Percentiles rank a stretch among this genome's conserved stretches.
phyloP scores from a whole-genome alignment of 192 early-diverging fungal genomes.

The Podila verticillata region DNA sequence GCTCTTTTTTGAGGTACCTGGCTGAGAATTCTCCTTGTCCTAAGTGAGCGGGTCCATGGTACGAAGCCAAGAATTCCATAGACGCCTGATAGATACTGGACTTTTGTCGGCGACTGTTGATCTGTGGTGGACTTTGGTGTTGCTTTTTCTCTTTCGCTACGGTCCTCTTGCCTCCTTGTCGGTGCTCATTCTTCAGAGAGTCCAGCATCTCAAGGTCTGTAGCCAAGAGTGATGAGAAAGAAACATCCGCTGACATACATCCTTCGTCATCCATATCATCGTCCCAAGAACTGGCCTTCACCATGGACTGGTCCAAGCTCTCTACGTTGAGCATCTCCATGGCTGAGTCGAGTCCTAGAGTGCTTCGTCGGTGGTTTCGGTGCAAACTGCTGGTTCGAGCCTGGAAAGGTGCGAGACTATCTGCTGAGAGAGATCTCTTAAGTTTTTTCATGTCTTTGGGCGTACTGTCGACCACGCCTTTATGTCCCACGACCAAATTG shows the following conservation, averaged over 20 bases:
- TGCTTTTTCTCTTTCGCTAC: not conserved
- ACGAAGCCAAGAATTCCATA: not conserved
- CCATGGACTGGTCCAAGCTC: not conserved
- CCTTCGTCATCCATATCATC: not conserved
- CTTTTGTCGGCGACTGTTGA: not conserved
- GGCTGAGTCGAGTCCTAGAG: not conserved
- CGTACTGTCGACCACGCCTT: too few species aligned
- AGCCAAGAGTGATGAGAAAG: not conserved
- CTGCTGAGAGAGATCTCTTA: not conserved
- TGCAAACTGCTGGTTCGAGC: not conserved
- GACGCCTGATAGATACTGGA: not conserved
- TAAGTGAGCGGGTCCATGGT: not conserved
- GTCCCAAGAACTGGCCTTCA: not conserved
- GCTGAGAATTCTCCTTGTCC: not conserved
- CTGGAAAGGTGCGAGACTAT: not conserved
- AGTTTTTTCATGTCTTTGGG: too few species aligned
- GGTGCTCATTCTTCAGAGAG: not conserved
- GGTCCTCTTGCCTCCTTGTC: not conserved
- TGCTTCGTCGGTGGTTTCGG: not conserved
- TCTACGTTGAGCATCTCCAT: not conserved
- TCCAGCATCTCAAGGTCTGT: constrained; percentile 1
- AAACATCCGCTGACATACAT: not conserved
- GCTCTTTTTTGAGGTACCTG: not conserved
- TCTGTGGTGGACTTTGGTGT: not conserved
- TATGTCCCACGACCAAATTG: too few species aligned